Conservation (phyloP, 2,329 filamentous ascomycete species). For the Colletotrichum ledebouriae region DNA sequence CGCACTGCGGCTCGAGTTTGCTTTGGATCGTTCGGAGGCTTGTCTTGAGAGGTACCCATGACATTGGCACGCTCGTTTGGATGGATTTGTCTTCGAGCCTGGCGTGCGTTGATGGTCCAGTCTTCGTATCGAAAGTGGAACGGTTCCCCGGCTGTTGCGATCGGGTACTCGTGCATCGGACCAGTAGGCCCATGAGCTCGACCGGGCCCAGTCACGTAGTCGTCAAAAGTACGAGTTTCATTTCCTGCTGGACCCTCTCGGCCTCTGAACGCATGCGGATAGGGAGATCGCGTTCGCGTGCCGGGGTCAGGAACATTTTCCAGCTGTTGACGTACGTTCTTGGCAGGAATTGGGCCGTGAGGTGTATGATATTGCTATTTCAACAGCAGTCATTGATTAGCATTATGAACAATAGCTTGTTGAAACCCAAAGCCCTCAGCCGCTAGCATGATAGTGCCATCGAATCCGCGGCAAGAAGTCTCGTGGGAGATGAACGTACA, state of each 20-base stretch:
- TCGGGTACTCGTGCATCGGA: neutral
- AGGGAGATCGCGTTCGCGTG: neutral
- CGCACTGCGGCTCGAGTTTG: neutral
- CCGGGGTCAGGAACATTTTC: neutral
- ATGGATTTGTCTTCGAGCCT: neutral
- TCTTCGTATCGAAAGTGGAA: neutral
- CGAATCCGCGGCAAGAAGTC: neutral
- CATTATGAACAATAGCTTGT: no score
- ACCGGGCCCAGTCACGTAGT: neutral
- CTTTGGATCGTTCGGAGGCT: neutral
- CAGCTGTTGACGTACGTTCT: neutral
- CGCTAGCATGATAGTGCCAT: no score
- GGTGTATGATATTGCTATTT: constrained; percentile 1
- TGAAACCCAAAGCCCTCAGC: no score
- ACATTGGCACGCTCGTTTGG: constrained; percentile 1
- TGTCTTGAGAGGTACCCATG: neutral
- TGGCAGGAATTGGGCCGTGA: neutral
- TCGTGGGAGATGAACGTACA: neutral
- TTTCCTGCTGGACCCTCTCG: neutral
- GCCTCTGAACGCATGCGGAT: neutral
- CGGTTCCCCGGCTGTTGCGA: neutral
- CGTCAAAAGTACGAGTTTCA: neutral
- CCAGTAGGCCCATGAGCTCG: neutral
- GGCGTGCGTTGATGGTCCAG: no score
- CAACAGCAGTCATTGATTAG: no score